phyloP scores from a whole-genome alignment of 768 basidiomycete genomes.

The Tulasnella sp. region DNA sequence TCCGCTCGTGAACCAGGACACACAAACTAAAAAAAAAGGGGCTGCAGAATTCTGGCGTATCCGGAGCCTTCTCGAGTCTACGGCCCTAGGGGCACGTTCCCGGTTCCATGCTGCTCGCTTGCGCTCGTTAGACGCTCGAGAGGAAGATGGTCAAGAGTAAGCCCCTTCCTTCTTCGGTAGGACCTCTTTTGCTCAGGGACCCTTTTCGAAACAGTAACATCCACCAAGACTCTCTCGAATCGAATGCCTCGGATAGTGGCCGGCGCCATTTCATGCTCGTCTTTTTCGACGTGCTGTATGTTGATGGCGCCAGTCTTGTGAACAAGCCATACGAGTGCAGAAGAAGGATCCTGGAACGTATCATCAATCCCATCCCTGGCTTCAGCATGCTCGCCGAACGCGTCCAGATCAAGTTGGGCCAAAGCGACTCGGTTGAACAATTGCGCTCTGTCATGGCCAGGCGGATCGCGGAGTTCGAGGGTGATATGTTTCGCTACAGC shows the following conservation, averaged over 20 bases:
- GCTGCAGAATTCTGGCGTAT: conserved; percentile 72
- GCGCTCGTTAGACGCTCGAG: conserved; percentile 11
- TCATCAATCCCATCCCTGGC: conserved; percentile 55
- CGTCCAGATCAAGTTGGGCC: conserved; percentile 45
- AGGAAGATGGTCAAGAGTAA: background rate
- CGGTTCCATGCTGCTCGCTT: conserved; percentile 12
- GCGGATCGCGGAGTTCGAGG: conserved; percentile 52
- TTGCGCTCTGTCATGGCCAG: conserved; percentile 51
- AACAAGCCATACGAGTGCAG: conserved; percentile 56
- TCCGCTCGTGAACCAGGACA: background rate
- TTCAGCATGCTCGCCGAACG: conserved; percentile 62
- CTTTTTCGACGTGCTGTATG: conserved; percentile 80
- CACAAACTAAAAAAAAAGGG: background rate
- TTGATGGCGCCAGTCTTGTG: conserved; percentile 60
- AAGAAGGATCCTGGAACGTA: conserved; percentile 56
- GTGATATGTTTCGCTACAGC: conserved; percentile 44
- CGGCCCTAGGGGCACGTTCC: conserved; percentile 54
- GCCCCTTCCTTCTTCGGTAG: background rate
- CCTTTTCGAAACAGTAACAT: background rate
- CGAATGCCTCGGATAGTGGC: conserved; percentile 41
- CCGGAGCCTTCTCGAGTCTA: conserved; percentile 53
- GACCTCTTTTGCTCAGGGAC: background rate
- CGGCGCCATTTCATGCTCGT: conserved; percentile 68
- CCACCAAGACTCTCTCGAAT: conserved; percentile 46
- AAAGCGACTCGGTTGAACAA: conserved; percentile 33